These are phyloP conservation scores for Fusarium liriodendri DNA, from an alignment of 2,329 filamentous ascomycete species.

Conservation along the genomic window DNA sequence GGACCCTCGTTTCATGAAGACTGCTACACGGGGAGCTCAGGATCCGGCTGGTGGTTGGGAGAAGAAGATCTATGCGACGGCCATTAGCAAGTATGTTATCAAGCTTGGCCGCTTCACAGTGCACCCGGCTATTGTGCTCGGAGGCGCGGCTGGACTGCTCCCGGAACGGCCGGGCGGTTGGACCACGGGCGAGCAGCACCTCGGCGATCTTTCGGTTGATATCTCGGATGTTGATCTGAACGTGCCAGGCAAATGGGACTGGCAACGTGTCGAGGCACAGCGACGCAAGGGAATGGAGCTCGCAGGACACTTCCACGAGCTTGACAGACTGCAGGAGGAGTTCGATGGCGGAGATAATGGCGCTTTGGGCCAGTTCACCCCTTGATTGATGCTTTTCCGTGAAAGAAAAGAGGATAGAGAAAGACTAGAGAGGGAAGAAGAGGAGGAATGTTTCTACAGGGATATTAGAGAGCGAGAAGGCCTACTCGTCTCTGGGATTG, in stretches of 20 bases:
- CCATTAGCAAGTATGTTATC: slow-evolving; percentile 83
- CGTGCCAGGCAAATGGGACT: slow-evolving; percentile 63
- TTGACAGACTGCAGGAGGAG: slow-evolving; percentile 64
- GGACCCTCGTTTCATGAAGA: slow-evolving; percentile 57
- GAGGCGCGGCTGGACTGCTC: slow-evolving; percentile 74
- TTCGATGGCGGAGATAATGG: slow-evolving; percentile 67
- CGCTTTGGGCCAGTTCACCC: slow-evolving; percentile 61
- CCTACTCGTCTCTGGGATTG: background rate
- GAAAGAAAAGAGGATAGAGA: background rate
- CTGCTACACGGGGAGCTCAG: slow-evolving; percentile 52
- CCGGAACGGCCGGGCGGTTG: slow-evolving; percentile 78
- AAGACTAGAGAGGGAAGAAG: background rate
- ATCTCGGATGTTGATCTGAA: slow-evolving; percentile 50
- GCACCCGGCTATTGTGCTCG: slow-evolving; percentile 80
- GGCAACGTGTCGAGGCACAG: slow-evolving; percentile 66
- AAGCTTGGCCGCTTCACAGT: slow-evolving; percentile 87
- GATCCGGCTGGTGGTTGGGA: slow-evolving; percentile 60
- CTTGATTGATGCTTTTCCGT: slow-evolving; percentile 45
- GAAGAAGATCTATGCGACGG: slow-evolving; percentile 76
- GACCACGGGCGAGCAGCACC: slow-evolving; percentile 59
- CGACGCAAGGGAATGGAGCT: slow-evolving; percentile 66
- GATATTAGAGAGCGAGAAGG: background rate
- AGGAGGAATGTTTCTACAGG: background rate
- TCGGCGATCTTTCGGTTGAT: slow-evolving; percentile 53
- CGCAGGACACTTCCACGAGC: slow-evolving; percentile 65